Evolutionary conservation across 768 basidiomycete genomes (phyloP).

Genomic region (Fomitopsis serialis): DNA sequence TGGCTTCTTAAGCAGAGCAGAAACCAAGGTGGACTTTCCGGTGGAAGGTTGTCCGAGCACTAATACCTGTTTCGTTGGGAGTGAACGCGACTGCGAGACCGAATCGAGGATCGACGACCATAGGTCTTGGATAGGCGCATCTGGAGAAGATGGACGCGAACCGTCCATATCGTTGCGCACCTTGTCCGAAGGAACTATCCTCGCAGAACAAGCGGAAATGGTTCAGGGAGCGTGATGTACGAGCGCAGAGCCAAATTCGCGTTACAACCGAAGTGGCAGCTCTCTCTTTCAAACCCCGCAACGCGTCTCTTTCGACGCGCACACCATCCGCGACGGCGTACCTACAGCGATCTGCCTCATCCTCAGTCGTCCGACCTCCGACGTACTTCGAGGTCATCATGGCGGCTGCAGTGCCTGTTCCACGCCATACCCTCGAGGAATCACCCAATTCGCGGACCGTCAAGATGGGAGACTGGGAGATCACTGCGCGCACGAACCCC

Average conservation of each 20-base stretch:
- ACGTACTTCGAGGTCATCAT: slow-evolving; percentile 26
- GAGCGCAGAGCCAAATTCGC: not conserved
- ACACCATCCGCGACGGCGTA: slow-evolving; percentile 7
- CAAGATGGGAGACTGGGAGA: slow-evolving; percentile 59
- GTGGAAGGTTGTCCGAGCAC: slow-evolving; percentile 75
- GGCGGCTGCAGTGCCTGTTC: slow-evolving; percentile 42
- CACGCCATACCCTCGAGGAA: slow-evolving; percentile 62
- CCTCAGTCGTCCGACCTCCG: not conserved
- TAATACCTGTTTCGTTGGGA: slow-evolving; percentile 83
- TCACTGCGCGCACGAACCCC: slow-evolving; percentile 66
- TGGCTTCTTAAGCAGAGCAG: slow-evolving; percentile 70
- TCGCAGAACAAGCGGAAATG: too few relatives aligned
- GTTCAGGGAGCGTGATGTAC: too few relatives aligned
- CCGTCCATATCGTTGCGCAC: slow-evolving; percentile 28
- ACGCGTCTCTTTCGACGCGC: slow-evolving; percentile 8
- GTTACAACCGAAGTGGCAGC: not conserved
- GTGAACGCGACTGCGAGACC: slow-evolving; percentile 74
- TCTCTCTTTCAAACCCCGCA: slow-evolving; percentile 11
- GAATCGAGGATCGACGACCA: slow-evolving; percentile 93
- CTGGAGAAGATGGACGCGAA: slow-evolving; percentile 63
- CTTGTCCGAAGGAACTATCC: too few relatives aligned
- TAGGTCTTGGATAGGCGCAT: slow-evolving; percentile 71
- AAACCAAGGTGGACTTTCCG: slow-evolving; percentile 72
- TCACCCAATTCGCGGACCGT: slow-evolving; percentile 67
- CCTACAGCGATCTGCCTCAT: not conserved